phyloP scores from a whole-genome alignment of 495 filamentous ascomycete species.

The Poronia punctata region DNA sequence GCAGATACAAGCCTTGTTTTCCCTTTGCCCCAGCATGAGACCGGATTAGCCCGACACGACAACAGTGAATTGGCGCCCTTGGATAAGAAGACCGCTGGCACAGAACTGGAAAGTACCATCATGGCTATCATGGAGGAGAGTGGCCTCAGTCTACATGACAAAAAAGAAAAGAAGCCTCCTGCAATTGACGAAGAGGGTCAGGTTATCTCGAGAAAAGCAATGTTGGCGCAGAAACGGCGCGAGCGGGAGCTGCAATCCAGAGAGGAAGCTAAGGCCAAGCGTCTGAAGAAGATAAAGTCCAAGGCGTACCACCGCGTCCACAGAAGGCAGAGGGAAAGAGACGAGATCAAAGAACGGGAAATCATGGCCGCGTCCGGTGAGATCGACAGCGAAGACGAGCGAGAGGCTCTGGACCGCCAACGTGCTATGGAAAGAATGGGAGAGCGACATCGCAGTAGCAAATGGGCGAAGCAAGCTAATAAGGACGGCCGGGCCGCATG shows the following conservation, averaged over 20 bases:
- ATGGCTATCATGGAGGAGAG: conserved; percentile 83
- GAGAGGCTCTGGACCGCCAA: conserved; percentile 68
- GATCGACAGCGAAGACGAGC: conserved; percentile 61
- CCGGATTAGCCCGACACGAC: conserved; percentile 34
- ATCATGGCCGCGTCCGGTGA: conserved; percentile 62
- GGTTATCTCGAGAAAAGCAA: conserved; percentile 60
- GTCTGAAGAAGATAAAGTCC: conserved; percentile 97
- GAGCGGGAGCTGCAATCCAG: conserved; percentile 80
- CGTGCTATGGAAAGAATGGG: conserved; percentile 87
- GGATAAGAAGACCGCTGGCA: conserved; percentile 53
- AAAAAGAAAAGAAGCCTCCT: conserved; percentile 55
- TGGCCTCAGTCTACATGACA: conserved; percentile 52
- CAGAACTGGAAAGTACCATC: conserved; percentile 76
- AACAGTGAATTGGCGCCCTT: conserved; percentile 49
- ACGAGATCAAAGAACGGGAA: conserved; percentile 64
- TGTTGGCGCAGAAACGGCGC: conserved; percentile 67
- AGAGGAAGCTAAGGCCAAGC: conserved; percentile 82
- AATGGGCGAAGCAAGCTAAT: conserved; percentile 88
- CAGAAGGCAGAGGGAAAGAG: conserved; percentile 71
- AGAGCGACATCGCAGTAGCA: conserved; percentile 80
- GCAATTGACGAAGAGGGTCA: conserved; percentile 62
- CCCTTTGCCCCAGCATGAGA: conserved; percentile 66
- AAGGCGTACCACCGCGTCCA: conserved; percentile 89
- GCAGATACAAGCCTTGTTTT: conserved; percentile 84
- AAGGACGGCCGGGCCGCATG: conserved; percentile 69